phyloP scores from a whole-genome alignment of 2,329 filamentous ascomycete genomes.

The Madurella fahalii region DNA sequence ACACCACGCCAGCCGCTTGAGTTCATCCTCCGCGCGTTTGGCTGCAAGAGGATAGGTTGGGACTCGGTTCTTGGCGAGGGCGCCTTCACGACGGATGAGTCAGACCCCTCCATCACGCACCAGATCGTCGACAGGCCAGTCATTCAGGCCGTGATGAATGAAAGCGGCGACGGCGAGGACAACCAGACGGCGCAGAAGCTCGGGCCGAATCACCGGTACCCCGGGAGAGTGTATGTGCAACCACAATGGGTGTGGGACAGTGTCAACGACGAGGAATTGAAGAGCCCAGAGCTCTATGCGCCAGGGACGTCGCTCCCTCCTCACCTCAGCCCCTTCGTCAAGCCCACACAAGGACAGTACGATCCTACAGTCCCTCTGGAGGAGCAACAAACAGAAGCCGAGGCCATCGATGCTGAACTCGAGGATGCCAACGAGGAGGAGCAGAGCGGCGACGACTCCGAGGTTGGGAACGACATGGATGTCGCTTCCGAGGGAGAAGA shows the following conservation, averaged over 20 bases:
- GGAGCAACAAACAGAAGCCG: constrained; percentile 82
- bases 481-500: constrained; percentile 43
- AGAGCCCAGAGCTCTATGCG: constrained; percentile 81
- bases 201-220: constrained; percentile 66
- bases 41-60: constrained; percentile 95
- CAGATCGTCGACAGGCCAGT: constrained; percentile 91
- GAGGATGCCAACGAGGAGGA: constrained; percentile 46
- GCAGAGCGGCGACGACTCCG: constrained; percentile 42
- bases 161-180: constrained; percentile 50
- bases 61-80: constrained; percentile 86
- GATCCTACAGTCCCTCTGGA: constrained; percentile 83
- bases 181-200: constrained; percentile 60
- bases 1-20: constrained; percentile 86
- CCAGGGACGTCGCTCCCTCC: constrained; percentile 87
- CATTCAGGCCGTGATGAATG: constrained; percentile 55
- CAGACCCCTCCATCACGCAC: constrained; percentile 86
- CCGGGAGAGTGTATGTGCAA: constrained; percentile 90
- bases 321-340: constrained; percentile 94
- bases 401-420: constrained; percentile 69
- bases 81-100: constrained; percentile 85
- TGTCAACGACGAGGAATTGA: constrained; percentile 84
- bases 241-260: constrained; percentile 99
- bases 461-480: constrained; percentile 36
- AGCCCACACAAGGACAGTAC: constrained; percentile 79
- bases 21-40: constrained; percentile 89